Evolutionary conservation across 2,329 filamentous ascomycete genomes (phyloP), one percentile per base, ranked within the genome.

Genomic region (Cercospora nicotianae): DNA sequence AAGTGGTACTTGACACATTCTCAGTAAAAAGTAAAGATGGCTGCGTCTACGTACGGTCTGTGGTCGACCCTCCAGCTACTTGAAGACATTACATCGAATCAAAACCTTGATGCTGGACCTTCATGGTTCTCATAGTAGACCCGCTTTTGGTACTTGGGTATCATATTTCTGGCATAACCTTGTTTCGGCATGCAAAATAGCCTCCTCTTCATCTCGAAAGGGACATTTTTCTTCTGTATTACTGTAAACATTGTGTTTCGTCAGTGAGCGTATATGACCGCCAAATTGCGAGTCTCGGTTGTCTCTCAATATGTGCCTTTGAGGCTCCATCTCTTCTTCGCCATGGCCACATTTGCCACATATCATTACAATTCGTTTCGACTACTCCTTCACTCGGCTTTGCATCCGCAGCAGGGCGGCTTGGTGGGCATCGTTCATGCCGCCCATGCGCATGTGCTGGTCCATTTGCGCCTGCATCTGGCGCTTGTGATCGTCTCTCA

Each of bases 371-470:
- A 10, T 9, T 57, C 26, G 26, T 28, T 13, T 5, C 12, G 13
- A 58, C 28, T 67, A 69, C 57, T 68, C 67, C 31, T 72, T 69
- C 0, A 69, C 70, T 60, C 81, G 79, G 13, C 84, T 84, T 77
- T 97, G 93, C 89, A 97, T 91, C 77, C 85, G 89, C 70, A 91
- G 85, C 86, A 97, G 86, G 0, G 90, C 91, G 70, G 94, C 90
- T 20, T 90, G 86, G 78, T 97, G 94, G 23, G 89, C 85, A 57
- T 91, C 90, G 62, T 91, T 83, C 82, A 96, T 86, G 70, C 91
- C 87, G 0, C 90, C 89, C 16, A 87, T 88, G 64, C 92, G 85
- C 91, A 96, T 95, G 71, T 87, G 85, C 77, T 90, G 87, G 71
- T 93, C 90, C 74, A 93, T 89, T 51, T 85, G 85, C 13, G 91